Evolutionary conservation across 768 basidiomycete species (phyloP).

Genomic region (Baorangia bicolor): DNA sequence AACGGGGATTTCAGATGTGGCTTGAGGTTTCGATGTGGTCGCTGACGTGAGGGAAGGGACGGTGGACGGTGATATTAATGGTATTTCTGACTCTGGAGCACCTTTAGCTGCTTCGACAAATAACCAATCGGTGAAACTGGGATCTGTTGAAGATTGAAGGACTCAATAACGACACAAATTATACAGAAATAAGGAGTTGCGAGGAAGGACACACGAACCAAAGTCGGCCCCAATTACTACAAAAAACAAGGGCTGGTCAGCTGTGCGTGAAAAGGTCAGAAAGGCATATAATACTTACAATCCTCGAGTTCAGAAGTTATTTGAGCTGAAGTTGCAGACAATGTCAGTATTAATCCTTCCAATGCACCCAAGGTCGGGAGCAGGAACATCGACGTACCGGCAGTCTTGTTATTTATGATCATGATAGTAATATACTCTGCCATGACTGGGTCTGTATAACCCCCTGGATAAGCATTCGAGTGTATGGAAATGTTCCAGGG

Average conservation of each 20-base stretch:
- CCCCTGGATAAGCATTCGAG: constrained; percentile 8
- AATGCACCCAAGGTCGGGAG: background rate
- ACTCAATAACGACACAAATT: constrained; percentile 2
- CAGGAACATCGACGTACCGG: constrained; percentile 44
- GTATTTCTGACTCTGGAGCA: constrained; percentile 49
- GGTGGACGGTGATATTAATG: constrained; percentile 32
- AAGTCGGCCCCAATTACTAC: constrained; percentile 79
- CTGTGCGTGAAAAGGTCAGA: background rate
- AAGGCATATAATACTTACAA: constrained; percentile 40
- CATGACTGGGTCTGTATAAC: constrained; percentile 74
- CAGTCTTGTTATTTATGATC: constrained; percentile 90
- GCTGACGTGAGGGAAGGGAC: constrained; percentile 23
- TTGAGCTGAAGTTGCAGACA: constrained; percentile 51
- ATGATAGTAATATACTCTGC: constrained; percentile 94
- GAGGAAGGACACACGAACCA: constrained; percentile 44
- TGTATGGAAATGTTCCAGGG: constrained; percentile 4
- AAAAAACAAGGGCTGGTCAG: constrained; percentile 12
- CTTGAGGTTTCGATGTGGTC: constrained; percentile 24
- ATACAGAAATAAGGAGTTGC: background rate
- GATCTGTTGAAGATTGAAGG: constrained; percentile 46
- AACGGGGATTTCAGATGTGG: constrained; percentile 30
- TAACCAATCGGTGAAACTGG: constrained; percentile 86
- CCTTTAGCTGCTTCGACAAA: constrained; percentile 79
- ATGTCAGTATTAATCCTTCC: constrained; percentile 1
- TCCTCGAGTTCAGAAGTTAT: constrained; percentile 88